These are phyloP conservation scores for Marsdenia floribunda DNA, from an alignment of 257 asterid genomes.

Conservation along the genomic window DNA sequence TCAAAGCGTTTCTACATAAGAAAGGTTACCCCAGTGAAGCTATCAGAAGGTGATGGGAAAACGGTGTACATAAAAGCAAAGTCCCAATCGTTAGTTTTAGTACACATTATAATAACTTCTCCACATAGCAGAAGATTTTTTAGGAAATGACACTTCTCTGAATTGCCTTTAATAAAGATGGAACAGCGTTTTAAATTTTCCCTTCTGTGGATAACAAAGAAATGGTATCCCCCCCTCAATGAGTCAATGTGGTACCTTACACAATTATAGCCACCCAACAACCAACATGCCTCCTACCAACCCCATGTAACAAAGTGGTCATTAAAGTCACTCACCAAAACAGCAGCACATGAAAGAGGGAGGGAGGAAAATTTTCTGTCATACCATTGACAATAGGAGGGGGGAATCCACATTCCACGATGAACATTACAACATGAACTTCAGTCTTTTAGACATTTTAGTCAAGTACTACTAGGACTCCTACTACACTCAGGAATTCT, in stretches of 20 bases:
- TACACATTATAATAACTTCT: background rate
- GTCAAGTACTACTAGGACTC: background rate
- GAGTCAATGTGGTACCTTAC: slow-evolving; percentile 4
- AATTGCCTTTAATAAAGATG: background rate
- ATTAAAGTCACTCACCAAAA: slow-evolving; percentile 8
- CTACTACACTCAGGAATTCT: background rate
- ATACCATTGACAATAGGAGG: background rate
- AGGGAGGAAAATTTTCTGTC: slow-evolving; percentile 1
- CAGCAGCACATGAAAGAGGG: slow-evolving; percentile 17
- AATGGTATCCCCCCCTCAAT: slow-evolving; percentile 9
- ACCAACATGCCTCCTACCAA: slow-evolving; percentile 59
- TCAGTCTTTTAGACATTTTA: slow-evolving; percentile 4
- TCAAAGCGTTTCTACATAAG: background rate
- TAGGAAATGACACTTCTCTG: background rate
- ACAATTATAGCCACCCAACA: slow-evolving; percentile 31
- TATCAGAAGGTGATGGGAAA: background rate
- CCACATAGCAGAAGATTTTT: background rate
- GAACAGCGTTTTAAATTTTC: background rate
- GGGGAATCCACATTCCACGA: background rate
- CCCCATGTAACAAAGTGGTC: slow-evolving; percentile 21
- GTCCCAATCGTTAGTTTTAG: background rate
- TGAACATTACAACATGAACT: background rate
- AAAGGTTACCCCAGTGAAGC: background rate
- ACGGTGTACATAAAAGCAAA: background rate
- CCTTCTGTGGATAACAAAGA: background rate